Evolutionary conservation across 495 filamentous ascomycete species (phyloP).

Genomic region (Aspergillus nidulans): DNA sequence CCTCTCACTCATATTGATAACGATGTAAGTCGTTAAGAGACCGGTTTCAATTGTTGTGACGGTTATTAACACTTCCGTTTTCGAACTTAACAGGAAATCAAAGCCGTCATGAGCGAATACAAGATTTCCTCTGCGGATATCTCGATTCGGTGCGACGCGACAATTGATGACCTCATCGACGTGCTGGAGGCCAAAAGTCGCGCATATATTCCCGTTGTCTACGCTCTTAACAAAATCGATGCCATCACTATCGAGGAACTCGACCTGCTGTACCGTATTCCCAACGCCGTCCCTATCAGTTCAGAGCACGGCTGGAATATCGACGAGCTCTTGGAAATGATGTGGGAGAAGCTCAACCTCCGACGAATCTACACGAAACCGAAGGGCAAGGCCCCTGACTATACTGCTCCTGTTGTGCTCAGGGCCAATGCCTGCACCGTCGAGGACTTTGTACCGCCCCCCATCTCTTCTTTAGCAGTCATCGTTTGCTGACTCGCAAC

Average conservation of each 20-base stretch:
- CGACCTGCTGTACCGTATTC: conserved; percentile 92
- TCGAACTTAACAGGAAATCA: conserved; percentile 65
- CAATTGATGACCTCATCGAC: conserved; percentile 89
- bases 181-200: conserved; percentile 91
- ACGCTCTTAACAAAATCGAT: conserved; percentile 99
- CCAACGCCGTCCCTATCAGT: conserved; percentile 93
- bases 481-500: conserved; percentile 20
- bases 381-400: conserved; percentile 92
- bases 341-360: conserved; percentile 96
- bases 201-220: conserved; percentile 95
- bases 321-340: conserved; percentile 91
- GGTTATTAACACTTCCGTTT: conserved; percentile 17
- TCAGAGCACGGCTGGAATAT: conserved; percentile 98
- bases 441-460: conserved; percentile 85
- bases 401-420: conserved; percentile 85
- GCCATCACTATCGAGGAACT: conserved; percentile 96
- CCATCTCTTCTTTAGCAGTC: background rate
- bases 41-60: background rate
- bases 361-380: conserved; percentile 96
- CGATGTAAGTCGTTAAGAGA: conserved; percentile 49
- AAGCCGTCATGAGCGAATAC: conserved; percentile 95
- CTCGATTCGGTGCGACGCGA: conserved; percentile 94
- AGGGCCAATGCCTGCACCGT: conserved; percentile 77
- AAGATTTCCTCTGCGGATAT: conserved; percentile 96
- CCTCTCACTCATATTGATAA: conserved; percentile 88